phyloP scores from a whole-genome alignment of 192 early-diverging fungal genomes.

The Mortierella antarctica region DNA sequence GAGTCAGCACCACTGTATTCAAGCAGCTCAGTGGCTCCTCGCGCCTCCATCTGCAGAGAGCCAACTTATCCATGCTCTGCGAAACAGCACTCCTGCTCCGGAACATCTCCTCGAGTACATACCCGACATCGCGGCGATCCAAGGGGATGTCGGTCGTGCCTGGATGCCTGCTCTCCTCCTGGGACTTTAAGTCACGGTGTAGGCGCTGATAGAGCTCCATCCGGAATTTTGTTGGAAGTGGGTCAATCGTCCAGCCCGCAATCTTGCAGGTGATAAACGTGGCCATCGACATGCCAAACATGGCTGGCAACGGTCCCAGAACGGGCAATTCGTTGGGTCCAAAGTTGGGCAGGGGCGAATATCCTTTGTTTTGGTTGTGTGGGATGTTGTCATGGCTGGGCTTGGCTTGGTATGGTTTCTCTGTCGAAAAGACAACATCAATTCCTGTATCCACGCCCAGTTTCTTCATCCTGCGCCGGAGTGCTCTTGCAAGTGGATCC shows the following conservation, averaged over 20 bases:
- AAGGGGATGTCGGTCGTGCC: slow-evolving; percentile 54
- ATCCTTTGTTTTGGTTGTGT: slow-evolving; percentile 81
- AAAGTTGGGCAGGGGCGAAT: slow-evolving; percentile 89
- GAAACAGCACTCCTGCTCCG: slow-evolving; percentile 81
- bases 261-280: slow-evolving; percentile 82
- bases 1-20: slow-evolving; percentile 89
- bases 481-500: slow-evolving; percentile 91
- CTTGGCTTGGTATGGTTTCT: slow-evolving; percentile 90
- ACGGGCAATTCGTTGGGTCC: slow-evolving; percentile 75
- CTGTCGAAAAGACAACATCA: slow-evolving; percentile 92
- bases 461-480: slow-evolving; percentile 78
- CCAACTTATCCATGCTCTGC: slow-evolving; percentile 74
- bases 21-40: slow-evolving; percentile 69
- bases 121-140: slow-evolving; percentile 80
- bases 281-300: slow-evolving; percentile 95
- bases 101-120: slow-evolving; percentile 93
- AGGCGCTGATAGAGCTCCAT: slow-evolving; percentile 79
- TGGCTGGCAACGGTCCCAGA: slow-evolving; percentile 90
- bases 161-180: slow-evolving; percentile 17
- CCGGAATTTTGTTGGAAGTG: slow-evolving; percentile 78
- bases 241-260: slow-evolving; percentile 73
- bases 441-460: slow-evolving; percentile 80
- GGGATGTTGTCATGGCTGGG: slow-evolving; percentile 58
- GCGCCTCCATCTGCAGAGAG: slow-evolving; percentile 82
- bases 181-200: slow-evolving; percentile 75